A percentile compares a stretch with the other conserved stretches of the same genome.
These are phyloP conservation scores for Aspergillus bertholletiae DNA, from an alignment of 495 filamentous ascomycete genomes.

Conservation along the genomic window DNA sequence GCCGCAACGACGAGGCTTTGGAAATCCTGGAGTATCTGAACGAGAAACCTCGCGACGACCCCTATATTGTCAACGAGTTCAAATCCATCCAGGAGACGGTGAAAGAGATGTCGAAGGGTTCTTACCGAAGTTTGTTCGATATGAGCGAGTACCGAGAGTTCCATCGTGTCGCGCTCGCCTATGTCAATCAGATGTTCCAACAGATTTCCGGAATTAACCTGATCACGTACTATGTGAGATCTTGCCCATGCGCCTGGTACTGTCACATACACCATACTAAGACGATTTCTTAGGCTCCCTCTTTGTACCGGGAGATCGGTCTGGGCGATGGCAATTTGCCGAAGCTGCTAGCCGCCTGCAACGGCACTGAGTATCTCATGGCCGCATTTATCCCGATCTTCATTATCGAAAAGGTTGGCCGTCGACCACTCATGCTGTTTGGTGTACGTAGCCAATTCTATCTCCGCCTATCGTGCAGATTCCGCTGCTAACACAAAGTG, in stretches of 20 bases:
- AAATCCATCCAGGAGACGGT: slow-evolving; percentile 72
- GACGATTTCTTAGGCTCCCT: slow-evolving; percentile 27
- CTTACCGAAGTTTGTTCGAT: slow-evolving; percentile 65
- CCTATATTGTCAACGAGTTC: slow-evolving; percentile 63
- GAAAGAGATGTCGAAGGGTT: slow-evolving; percentile 62
- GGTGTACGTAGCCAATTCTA: slow-evolving; percentile 48
- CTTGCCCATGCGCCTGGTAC: slow-evolving; percentile 58
- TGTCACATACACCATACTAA: slow-evolving; percentile 31
- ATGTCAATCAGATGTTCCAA: slow-evolving; percentile 77
- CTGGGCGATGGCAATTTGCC: slow-evolving; percentile 37
- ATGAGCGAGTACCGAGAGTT: slow-evolving; percentile 71
- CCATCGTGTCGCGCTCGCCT: slow-evolving; percentile 66
- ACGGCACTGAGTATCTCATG: slow-evolving; percentile 71
- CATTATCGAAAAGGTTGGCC: slow-evolving; percentile 65
- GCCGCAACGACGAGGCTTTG: slow-evolving; percentile 57
- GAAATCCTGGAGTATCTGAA: slow-evolving; percentile 55
- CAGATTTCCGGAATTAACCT: slow-evolving; percentile 75
- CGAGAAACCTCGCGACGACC: slow-evolving; percentile 49
- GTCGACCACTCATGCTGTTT: slow-evolving; percentile 69
- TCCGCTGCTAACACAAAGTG: slow-evolving; percentile 38
- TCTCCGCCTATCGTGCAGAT: slow-evolving; percentile 24
- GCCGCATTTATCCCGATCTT: slow-evolving; percentile 70
- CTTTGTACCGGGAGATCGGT: slow-evolving; percentile 34
- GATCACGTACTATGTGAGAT: slow-evolving; percentile 67
- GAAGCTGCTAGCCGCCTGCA: slow-evolving; percentile 58